Base-by-base conservation (phyloP, 441 rosid genomes). In the Geranium incanum region DNA sequence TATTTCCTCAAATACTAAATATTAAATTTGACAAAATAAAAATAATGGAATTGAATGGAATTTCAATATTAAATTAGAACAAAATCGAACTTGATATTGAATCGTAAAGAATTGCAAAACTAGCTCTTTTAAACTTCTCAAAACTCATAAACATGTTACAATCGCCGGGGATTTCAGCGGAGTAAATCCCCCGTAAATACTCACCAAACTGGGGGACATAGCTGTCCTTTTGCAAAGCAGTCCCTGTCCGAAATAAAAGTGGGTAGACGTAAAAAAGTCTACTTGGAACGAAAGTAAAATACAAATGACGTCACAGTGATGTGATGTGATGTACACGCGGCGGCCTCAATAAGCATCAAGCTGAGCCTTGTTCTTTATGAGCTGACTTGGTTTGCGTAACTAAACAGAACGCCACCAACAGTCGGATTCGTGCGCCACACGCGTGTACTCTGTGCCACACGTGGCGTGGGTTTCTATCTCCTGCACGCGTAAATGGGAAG, bases 331-430 rank as follows among this genome's bases (percentile, higher is more conserved):
- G 19, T n/a, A 55, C 68, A 77, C 80, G 77, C 68, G 77, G 74
- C 80, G 33, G 33, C 33, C 33, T 23, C 33, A 0, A 1, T 0
- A 23, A 23, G 33, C 33, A 23, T 23, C 33, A 39, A 39, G 6
- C 3, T 39, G 45, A 39, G 45, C 45, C 45, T 2, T 39, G 45
- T 39, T 39, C 9, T 39, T 39, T 0, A 39, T 23, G 33, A 23
- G 33, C 33, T 23, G 33, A 39, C 45, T 39, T 4, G 3, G 3
- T 4, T 39, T 39, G n/a, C n/a, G n/a, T n/a, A n/a, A n/a, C n/a
- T n/a, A n/a, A 39, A 39, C 45, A 18, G 13, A 39, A 19, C 52
- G 81, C 85, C 87, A 86, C 90, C 89, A 89, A 88, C 90, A 88
- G 78, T 85, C 23, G n/a, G 41, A 65, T 82, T 78, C 83, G 85